phyloP scores from a whole-genome alignment of 306 rosid species.

The Quercus ilex region DNA sequence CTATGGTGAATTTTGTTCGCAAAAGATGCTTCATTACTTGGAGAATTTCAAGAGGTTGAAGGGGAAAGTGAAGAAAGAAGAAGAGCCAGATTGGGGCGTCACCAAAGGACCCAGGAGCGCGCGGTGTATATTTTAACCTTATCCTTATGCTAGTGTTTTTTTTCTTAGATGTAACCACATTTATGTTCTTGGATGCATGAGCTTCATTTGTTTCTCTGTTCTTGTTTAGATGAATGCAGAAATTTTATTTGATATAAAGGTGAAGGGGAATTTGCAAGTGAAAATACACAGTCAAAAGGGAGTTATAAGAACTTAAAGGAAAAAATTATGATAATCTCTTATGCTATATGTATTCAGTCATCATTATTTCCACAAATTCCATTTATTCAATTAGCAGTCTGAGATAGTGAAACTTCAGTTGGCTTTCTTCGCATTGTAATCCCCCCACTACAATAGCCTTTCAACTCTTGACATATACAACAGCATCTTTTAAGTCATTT shows the following conservation, averaged over 20 bases:
- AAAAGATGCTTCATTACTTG: constrained; percentile 51
- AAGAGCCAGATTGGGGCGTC: constrained; percentile 68
- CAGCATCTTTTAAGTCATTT: not conserved
- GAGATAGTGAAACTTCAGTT: not conserved
- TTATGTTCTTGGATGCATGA: not conserved
- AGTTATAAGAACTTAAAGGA: not conserved
- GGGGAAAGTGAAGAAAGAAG: constrained; percentile 93
- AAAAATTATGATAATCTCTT: not conserved
- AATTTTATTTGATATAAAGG: not conserved
- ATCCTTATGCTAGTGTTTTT: constrained; percentile 9
- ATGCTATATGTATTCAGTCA: not conserved
- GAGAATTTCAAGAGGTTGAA: constrained; percentile 63
- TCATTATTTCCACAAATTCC: not conserved
- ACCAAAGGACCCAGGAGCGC: constrained; percentile 64
- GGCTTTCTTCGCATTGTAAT: not conserved
- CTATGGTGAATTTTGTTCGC: constrained; percentile 12
- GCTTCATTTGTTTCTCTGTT: not conserved
- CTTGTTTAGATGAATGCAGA: not conserved
- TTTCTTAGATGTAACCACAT: not conserved
- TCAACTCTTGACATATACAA: not conserved
- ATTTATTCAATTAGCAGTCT: not conserved
- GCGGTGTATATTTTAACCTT: constrained; percentile 51
- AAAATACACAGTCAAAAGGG: not conserved
- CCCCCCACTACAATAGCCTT: constrained; percentile 1
- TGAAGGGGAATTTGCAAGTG: not conserved